Percentiles rank a stretch among this genome's conserved stretches.
These are phyloP conservation scores for Pseudogymnoascus verrucosus DNA, from an alignment of 2,329 filamentous ascomycete genomes.

Conservation along the genomic window DNA sequence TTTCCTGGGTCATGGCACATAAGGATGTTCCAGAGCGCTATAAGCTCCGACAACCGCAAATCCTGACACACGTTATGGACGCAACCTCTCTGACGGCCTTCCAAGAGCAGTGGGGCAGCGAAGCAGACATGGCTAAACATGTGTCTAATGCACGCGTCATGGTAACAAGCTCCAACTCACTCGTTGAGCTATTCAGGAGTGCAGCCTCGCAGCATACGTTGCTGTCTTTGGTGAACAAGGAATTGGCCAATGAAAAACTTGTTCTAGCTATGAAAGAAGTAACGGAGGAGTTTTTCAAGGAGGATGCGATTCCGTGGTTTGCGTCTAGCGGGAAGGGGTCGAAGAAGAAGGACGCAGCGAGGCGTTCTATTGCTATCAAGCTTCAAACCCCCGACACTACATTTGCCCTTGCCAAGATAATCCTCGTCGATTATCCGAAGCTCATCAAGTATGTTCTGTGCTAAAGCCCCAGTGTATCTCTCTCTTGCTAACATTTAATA, in stretches of 20 bases:
- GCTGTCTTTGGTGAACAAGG: conserved; percentile 9
- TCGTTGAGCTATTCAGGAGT: neutral
- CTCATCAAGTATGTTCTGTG: conserved; percentile 19
- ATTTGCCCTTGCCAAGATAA: neutral
- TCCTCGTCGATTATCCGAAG: conserved; percentile 24
- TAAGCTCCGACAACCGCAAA: neutral
- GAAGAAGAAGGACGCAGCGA: neutral
- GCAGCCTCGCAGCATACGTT: neutral
- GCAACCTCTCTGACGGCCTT: neutral
- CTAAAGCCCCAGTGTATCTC: neutral
- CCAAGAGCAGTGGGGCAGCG: neutral
- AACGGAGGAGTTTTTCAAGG: neutral
- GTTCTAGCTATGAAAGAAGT: neutral
- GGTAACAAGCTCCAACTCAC: neutral
- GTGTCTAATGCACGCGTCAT: neutral
- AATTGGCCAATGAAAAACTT: conserved; percentile 10
- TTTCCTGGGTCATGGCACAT: neutral
- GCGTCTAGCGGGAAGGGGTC: neutral
- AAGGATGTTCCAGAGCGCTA: neutral
- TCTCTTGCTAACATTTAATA: conserved; percentile 16
- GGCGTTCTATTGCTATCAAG: neutral
- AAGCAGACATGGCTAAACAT: neutral
- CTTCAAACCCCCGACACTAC: neutral
- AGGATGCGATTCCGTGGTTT: neutral
- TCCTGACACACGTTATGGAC: neutral